These are phyloP conservation scores for Penicillium coffeae DNA, from an alignment of 495 filamentous ascomycete genomes.

Conservation along the genomic window DNA sequence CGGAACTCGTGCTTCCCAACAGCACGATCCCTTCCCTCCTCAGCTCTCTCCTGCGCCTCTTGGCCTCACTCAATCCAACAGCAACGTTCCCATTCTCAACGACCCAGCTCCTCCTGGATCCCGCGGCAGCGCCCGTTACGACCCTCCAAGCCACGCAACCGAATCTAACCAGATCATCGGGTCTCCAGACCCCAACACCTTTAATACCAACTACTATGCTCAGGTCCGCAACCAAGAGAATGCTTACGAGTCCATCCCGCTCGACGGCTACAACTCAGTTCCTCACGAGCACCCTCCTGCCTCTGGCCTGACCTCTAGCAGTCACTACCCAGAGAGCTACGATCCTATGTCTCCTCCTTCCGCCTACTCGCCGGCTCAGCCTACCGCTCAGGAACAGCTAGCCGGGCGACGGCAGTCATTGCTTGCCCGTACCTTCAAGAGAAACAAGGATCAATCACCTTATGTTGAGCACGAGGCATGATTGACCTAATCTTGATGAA, in stretches of 20 bases:
- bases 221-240: conserved; percentile 7
- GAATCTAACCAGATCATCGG: conserved; percentile 9
- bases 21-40: conserved; percentile 2
- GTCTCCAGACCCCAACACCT: conserved; percentile 13
- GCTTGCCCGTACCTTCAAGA: conserved; percentile 6
- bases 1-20: conserved; percentile 18
- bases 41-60: conserved; percentile 18
- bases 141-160: conserved; percentile 9
- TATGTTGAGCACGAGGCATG: conserved; percentile 14
- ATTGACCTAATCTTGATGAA: neutral
- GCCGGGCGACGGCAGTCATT: conserved; percentile 7
- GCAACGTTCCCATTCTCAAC: conserved; percentile 22
- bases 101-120: conserved; percentile 21
- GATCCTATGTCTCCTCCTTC: conserved; percentile 24
- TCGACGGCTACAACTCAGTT: conserved; percentile 3
- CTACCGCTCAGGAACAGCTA: neutral
- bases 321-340: conserved; percentile 18
- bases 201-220: conserved; percentile 4
- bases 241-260: conserved; percentile 14
- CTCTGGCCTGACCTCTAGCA: conserved; percentile 9
- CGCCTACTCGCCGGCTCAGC: conserved; percentile 16
- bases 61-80: conserved; percentile 23
- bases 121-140: conserved; percentile 23
- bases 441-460: conserved; percentile 11
- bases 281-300: conserved; percentile 1